These are phyloP conservation scores for Pichia norvegensis DNA, from an alignment of 1,139 yeast species.

Conservation along the genomic window DNA sequence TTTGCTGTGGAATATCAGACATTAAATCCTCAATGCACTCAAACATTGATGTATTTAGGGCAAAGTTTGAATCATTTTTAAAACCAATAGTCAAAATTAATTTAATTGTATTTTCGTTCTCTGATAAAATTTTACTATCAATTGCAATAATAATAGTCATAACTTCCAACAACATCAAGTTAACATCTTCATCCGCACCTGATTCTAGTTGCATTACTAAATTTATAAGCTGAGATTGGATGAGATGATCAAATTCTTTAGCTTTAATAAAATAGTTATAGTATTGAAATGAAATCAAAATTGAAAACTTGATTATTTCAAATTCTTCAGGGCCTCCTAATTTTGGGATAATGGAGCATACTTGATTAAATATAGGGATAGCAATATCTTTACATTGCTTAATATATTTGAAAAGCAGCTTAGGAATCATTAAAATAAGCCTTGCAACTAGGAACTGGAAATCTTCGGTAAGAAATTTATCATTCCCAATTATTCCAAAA, in stretches of 20 bases:
- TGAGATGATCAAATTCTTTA: conserved; percentile 18
- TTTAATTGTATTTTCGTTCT: conserved; percentile 39
- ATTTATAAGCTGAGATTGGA: conserved; percentile 33
- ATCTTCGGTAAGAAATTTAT: conserved; percentile 11
- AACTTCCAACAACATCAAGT: conserved; percentile 68
- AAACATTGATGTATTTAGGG: conserved; percentile 52
- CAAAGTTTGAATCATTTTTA: conserved; percentile 64
- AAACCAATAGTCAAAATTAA: conserved; percentile 58
- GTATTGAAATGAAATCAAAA: conserved; percentile 47
- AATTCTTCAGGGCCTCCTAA: conserved; percentile 13
- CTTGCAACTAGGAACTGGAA: conserved; percentile 37
- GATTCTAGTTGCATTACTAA: conserved; percentile 41
- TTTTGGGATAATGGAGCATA: conserved; percentile 24
- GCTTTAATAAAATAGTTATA: conserved; percentile 41
- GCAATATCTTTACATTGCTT: conserved; percentile 35
- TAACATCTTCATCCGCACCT: conserved; percentile 75
- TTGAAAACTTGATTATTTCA: conserved; percentile 35
- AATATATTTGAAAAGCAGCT: conserved; percentile 45
- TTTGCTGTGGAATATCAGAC: conserved; percentile 36
- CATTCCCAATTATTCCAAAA: conserved; percentile 7
- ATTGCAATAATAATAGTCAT: conserved; percentile 47
- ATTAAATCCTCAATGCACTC: conserved; percentile 55
- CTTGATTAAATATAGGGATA: conserved; percentile 33
- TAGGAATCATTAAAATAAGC: conserved; percentile 45
- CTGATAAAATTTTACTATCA: conserved; percentile 32